Evolutionary conservation across 371 early-diverging fungal species (phyloP), one percentile per base, ranked within the genome.

Genomic region (Paraphysoderma sedebokerense): DNA sequence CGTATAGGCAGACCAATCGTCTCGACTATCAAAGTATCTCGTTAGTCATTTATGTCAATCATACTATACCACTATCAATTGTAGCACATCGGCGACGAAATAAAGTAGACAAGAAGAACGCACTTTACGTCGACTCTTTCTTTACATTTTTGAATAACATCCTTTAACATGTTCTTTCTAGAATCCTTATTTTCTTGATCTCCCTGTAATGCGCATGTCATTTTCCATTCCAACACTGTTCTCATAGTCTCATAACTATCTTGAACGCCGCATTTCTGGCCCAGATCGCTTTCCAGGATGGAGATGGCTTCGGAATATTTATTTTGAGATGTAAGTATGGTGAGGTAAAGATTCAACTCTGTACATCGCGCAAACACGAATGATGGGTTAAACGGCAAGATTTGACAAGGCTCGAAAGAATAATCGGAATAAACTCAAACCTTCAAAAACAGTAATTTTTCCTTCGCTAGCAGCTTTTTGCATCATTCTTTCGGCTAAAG

Each of bases 401-500:
- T 56, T 30, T 40, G 31, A 19, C 6, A 12, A 9, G 44, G 1
- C 40, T 5, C 35, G 55, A 47, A 26, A 54, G 38, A 1, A 62
- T 37, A 27, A 41, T 51, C 12, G 55, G 46, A 5, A 55, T 52
- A 0, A 12, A 22, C 49, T 49, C 49, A 38, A 54, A 67, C 80
- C 74, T 59, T 82, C 84, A 22, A 67, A 65, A 5, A 57, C 60
- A 8, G 56, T 55, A 31, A 79, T 48, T 35, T 66, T 67, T 3
- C 68, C 73, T 28, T 89, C 88, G n/a, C 70, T 62, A 6, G 74
- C 63, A 6, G 84, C 78, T 62, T 86, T 88, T 22, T 68, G 64
- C 60, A 85, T 73, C 89, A 89, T 85, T 23, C 86, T 70, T 55
- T 87, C 88, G 0, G 91, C 83, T 33, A 93, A 61, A 0, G 70